Base-by-base conservation (phyloP, 2,329 filamentous ascomycete species). In the Macrophomina tecta region DNA sequence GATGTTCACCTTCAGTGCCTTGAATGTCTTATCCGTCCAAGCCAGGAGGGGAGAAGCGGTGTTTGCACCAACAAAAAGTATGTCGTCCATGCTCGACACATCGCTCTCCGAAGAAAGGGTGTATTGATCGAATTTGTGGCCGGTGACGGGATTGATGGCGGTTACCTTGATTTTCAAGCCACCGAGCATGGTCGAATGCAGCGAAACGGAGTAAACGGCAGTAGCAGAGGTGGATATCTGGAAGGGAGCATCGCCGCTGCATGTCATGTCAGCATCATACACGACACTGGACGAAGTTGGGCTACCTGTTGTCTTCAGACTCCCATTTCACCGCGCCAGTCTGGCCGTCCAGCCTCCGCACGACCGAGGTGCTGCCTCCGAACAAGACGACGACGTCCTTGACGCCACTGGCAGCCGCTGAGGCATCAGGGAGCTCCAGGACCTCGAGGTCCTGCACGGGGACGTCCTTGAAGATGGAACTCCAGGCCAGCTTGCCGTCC, bases 311-410 rank as follows among this genome's bases (percentile, higher is more conserved):
- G 73, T 93, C 90, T 70, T 84, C 86, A 74, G 88, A 89, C 75
- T 93, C 90, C 94, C 95, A 98, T 51, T 91, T 87, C 1, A 91
- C 85, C 46, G 84, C 84, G 32, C 95, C 94, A 51, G 89, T 87
- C 38, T 84, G 83, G 0, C 91, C 92, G 73, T 92, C 87, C 70
- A 98, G 80, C 68, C 92, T 87, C 75, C 90, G 87, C 66, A 97
- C 83, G 7, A 87, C 83, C 6, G 85, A 85, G 40, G 80, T 82
- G 66, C 83, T 82, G 38, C 87, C 88, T 67, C 78, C 83, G 67
- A 87, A 87, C 36, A 97, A 82, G 28, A 87, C 88, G 72, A 97
- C 80, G 11, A 92, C 85, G 76, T 96, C 92, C 78, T 91, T 92
- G 45, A 73, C 73, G 28, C 78, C 77, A 11, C 42, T 62, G 34